Percentiles rank a stretch among this genome's conserved stretches.
These are phyloP conservation scores for Celoporthe dispersa DNA, from an alignment of 2,329 filamentous ascomycete genomes.

Conservation along the genomic window DNA sequence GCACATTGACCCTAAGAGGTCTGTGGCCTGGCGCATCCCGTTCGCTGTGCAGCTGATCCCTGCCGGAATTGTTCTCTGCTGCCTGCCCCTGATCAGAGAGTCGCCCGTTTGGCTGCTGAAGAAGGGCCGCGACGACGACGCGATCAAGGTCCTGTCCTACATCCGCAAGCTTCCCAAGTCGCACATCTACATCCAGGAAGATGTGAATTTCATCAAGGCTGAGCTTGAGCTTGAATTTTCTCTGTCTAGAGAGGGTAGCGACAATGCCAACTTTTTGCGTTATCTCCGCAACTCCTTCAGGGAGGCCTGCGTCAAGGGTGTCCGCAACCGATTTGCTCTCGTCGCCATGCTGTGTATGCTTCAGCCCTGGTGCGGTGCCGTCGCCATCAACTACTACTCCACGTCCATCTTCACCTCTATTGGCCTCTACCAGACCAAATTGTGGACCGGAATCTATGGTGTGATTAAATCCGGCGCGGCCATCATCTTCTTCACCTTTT, in stretches of 20 bases:
- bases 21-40: constrained; percentile 52
- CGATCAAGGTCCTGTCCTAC: constrained; percentile 44
- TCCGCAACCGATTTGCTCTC: too few relatives aligned
- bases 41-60: constrained; percentile 53
- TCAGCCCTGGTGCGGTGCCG: constrained; percentile 38
- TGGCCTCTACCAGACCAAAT: constrained; percentile 48
- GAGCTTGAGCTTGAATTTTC: constrained; percentile 42
- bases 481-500: constrained; percentile 46
- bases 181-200: constrained; percentile 47
- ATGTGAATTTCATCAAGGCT: constrained; percentile 50
- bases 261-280: constrained; percentile 34
- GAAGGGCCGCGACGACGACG: constrained; percentile 45
- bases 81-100: constrained; percentile 49
- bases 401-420: constrained; percentile 48
- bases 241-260: constrained; percentile 41
- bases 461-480: constrained; percentile 48
- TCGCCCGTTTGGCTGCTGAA: constrained; percentile 49
- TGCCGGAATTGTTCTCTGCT: constrained; percentile 46
- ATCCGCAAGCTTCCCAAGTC: constrained; percentile 7
- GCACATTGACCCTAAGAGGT: constrained; percentile 40
- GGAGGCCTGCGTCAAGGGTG: too few relatives aligned
- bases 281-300: too few relatives aligned
- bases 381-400: constrained; percentile 50
- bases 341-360: too few relatives aligned
- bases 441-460: constrained; percentile 58